Conservation (phyloP, 495 filamentous ascomycete species). For the Daldinia decipiens region DNA sequence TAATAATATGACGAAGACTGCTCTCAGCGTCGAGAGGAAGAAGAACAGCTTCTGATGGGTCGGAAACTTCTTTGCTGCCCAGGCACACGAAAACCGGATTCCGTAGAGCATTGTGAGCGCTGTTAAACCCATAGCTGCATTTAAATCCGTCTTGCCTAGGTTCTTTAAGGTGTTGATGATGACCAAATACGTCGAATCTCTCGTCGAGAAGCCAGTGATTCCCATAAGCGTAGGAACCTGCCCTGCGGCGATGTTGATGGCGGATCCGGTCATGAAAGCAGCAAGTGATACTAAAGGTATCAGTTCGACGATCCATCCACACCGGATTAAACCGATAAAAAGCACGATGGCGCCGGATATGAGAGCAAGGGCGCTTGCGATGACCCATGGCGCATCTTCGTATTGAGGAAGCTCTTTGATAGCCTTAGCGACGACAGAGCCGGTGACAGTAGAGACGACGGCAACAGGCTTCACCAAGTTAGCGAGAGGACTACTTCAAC, state of each 20-base stretch:
- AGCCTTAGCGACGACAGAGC: conserved; percentile 76
- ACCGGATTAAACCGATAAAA: conserved; percentile 79
- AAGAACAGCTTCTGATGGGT: conserved; percentile 80
- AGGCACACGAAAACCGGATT: conserved; percentile 77
- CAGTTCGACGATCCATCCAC: conserved; percentile 94
- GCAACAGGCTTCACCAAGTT: conserved; percentile 77
- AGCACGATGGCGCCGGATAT: conserved; percentile 84
- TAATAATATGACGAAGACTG: conserved; percentile 90
- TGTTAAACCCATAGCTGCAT: conserved; percentile 91
- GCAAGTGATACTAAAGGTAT: conserved; percentile 92
- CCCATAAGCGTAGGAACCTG: conserved; percentile 90
- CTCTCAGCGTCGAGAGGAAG: conserved; percentile 88
- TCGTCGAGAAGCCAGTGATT: conserved; percentile 77
- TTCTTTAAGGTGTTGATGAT: conserved; percentile 88
- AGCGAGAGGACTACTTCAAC: conserved; percentile 51
- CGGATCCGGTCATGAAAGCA: conserved; percentile 98
- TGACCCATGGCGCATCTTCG: conserved; percentile 53
- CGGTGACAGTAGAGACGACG: conserved; percentile 91
- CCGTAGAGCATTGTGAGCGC: conserved; percentile 84
- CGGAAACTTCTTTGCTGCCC: conserved; percentile 73
- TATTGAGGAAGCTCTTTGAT: conserved; percentile 65
- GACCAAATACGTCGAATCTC: conserved; percentile 82
- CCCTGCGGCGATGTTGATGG: conserved; percentile 88
- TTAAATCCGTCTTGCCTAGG: conserved; percentile 71
- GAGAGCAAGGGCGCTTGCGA: conserved; percentile 84